phyloP scores from a whole-genome alignment of 1,284 basidiomycete genomes.

The Ceratobasidium sp. region DNA sequence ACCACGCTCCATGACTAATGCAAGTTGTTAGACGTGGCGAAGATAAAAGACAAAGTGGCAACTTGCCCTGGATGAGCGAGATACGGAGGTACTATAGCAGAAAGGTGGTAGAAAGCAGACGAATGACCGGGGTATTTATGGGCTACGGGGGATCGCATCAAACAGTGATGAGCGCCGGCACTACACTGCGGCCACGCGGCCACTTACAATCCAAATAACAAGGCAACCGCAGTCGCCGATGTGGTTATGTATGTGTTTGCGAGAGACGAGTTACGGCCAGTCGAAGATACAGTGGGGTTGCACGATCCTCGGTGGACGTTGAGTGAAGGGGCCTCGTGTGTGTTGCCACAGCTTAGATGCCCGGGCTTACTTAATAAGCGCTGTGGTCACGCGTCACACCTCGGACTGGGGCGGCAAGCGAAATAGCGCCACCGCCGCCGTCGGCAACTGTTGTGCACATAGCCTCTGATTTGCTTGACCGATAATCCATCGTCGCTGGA shows the following conservation, averaged over 20 bases:
- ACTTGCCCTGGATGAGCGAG: background rate
- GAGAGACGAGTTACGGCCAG: background rate
- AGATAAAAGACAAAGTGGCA: background rate
- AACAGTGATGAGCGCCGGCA: background rate
- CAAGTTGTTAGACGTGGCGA: background rate
- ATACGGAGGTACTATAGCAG: background rate
- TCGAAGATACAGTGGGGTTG: background rate
- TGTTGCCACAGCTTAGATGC: too few species aligned
- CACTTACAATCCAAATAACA: background rate
- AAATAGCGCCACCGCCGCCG: background rate
- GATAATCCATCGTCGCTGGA: background rate
- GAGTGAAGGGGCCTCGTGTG: too few species aligned
- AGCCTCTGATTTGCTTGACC: background rate
- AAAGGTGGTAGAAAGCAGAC: background rate
- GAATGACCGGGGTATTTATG: background rate
- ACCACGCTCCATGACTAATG: constrained; percentile 25
- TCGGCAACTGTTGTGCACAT: background rate
- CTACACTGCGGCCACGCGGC: background rate
- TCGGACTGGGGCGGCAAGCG: too few species aligned
- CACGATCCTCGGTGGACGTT: too few species aligned
- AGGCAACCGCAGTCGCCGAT: too few species aligned
- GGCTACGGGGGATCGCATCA: background rate
- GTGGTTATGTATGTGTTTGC: too few species aligned
- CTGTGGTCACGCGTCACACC: too few species aligned
- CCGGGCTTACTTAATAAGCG: too few species aligned